Evolutionary conservation across 1,284 basidiomycete species (phyloP), one percentile per base, ranked within the genome.

Genomic region (Ceratobasidium theobromae): DNA sequence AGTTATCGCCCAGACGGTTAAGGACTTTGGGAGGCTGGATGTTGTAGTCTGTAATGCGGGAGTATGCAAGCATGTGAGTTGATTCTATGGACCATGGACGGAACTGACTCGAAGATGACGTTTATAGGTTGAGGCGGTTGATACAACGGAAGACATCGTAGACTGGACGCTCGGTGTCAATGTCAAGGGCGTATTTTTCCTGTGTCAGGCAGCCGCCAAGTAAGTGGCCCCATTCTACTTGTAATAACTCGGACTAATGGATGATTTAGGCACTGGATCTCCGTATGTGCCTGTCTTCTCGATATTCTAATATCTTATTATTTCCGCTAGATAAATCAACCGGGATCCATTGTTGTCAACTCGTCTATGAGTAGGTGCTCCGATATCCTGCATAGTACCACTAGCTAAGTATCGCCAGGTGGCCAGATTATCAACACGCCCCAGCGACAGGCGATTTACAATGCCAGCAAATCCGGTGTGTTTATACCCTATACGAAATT

Each of bases 281-380:
- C 57, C 8, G 57, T 54, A 41, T 32, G 51, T 53, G 48, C 3
- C 8, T 53, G 14, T 32, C 27, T 32, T 6, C 23, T 16, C 23
- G 18, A 40, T 5, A 2, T 11, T 45, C 6, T 11, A 6, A n/a
- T 45, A 11, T 14, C 18, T 6, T 11, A 5, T 21, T 14, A 45
- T 45, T n/a, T 45, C 12, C n/a, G 6, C n/a, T 41, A 54, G 53
- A 35, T 27, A 4, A 60, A 60, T 18, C 57, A 60, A 40, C 57
- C 57, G 11, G 57, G 57, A 5, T 60, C 57, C 9, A 82, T 83
- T 65, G 79, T 84, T 38, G 76, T 83, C 65, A 80, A 78, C 1
- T 78, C 79, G 2, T 81, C 79, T 11, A 83, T 84, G 80, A 79
- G 57, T 49, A 33, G 38, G 57, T 60, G 32, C 77, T 23, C 3